Evolutionary conservation across 495 filamentous ascomycete genomes (phyloP).

Genomic region (Clavariopsis aquatica): DNA sequence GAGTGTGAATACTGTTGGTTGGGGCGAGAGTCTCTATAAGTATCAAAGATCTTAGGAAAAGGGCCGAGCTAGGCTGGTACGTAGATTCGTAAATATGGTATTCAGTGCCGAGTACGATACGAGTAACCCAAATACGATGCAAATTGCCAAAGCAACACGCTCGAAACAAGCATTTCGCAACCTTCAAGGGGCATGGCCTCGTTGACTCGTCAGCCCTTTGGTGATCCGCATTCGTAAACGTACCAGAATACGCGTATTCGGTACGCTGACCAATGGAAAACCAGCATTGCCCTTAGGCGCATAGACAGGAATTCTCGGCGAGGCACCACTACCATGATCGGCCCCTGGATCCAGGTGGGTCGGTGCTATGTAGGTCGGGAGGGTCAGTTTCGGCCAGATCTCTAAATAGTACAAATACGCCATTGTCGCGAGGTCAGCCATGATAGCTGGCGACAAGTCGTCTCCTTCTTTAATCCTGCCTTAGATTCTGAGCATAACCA

Average conservation of each 20-base stretch:
- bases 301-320: not conserved
- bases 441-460: not conserved
- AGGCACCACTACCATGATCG: not conserved
- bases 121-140: not conserved
- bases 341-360: not conserved
- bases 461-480: not conserved
- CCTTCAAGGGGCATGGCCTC: not conserved
- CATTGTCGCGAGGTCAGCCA: not conserved
- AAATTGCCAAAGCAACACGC: constrained; percentile 5
- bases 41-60: too few relatives aligned
- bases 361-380: too few relatives aligned
- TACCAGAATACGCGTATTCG: constrained; percentile 16
- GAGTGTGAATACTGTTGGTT: not conserved
- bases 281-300: not conserved
- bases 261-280: not conserved
- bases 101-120: not conserved
- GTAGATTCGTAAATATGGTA: not conserved
- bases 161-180: not conserved
- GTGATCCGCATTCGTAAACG: not conserved
- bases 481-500: not conserved
- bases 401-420: not conserved
- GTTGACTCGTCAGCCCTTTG: not conserved
- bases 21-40: too few relatives aligned
- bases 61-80: not conserved
- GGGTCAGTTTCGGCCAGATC: not conserved